Conservation (phyloP, 2,329 filamentous ascomycete species). For the Setomelanomma holmii region DNA sequence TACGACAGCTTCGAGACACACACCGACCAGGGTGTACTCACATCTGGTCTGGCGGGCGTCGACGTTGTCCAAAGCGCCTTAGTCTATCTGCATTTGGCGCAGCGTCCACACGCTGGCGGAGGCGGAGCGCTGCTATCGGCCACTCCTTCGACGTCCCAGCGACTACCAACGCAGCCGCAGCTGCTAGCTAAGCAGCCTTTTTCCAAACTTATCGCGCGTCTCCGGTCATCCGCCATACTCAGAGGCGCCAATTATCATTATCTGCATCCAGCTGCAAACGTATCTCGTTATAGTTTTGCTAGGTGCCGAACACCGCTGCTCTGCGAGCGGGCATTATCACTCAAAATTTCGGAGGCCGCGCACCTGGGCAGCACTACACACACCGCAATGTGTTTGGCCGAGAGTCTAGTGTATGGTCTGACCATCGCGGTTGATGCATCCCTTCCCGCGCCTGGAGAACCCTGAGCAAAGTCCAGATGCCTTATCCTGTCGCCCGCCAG, state of each 20-base stretch:
- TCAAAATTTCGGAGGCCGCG: not conserved
- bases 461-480: not conserved
- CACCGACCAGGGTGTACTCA: constrained; percentile 14
- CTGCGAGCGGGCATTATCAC: not conserved
- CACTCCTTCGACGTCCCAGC: constrained; percentile 12
- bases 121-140: constrained; percentile 6
- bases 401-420: no score
- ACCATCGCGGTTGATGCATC: no score
- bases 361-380: not conserved
- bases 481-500: constrained; percentile 3
- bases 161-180: constrained; percentile 9
- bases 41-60: constrained; percentile 12
- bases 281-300: not conserved
- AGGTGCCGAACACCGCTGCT: not conserved
- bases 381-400: constrained; percentile 2
- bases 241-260: constrained; percentile 8
- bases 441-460: not conserved
- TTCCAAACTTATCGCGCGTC: constrained; percentile 6
- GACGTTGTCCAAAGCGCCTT: constrained; percentile 7
- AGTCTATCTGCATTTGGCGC: constrained; percentile 10
- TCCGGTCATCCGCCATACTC: not conserved
- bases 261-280: constrained; percentile 4
- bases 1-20: constrained; percentile 15
- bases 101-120: constrained; percentile 1
- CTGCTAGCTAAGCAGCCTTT: constrained; percentile 18